A percentile compares a stretch with the other conserved stretches of the same genome.
Conservation (phyloP, 352 stramenopile species). For the Phytophthora megakarya region DNA sequence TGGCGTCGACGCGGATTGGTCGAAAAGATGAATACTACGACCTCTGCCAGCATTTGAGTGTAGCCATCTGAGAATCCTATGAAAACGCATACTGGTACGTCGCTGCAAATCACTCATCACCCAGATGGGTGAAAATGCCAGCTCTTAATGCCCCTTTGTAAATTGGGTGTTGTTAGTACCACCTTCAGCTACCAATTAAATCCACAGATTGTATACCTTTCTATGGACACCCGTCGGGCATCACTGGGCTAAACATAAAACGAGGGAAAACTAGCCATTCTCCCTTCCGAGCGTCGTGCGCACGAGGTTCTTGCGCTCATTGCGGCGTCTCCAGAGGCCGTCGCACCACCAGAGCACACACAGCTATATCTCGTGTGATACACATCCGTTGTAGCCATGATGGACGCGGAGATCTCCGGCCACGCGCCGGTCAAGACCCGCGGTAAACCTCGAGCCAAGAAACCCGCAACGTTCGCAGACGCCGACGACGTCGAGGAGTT, state of each 20-base stretch:
- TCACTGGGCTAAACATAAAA: conserved; percentile 15
- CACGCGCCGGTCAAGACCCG: conserved; percentile 12
- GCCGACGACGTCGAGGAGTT: conserved; percentile 18
- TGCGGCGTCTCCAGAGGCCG: conserved; percentile 2
- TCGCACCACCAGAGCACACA: neutral
- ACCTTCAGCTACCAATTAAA: neutral
- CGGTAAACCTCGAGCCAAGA: conserved; percentile 31
- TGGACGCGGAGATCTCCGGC: conserved; percentile 14
- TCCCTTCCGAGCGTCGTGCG: conserved; percentile 21
- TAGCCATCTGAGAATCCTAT: neutral
- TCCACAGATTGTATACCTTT: neutral
- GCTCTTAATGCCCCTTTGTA: neutral
- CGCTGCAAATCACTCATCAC: neutral
- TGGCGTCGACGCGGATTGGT: conserved; percentile 8
- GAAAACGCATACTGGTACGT: conserved; percentile 16
- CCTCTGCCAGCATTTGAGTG: neutral
- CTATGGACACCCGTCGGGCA: neutral
- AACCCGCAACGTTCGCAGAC: conserved; percentile 22
- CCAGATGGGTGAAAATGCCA: neutral
- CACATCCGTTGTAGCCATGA: neutral
- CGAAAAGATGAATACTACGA: neutral
- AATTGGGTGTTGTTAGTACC: no score
- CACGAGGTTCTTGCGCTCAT: conserved; percentile 12
- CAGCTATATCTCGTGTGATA: conserved; percentile 1
- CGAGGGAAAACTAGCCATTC: conserved; percentile 23